These are phyloP conservation scores for Neofusicoccum laricinum DNA, from an alignment of 2,329 filamentous ascomycete genomes.

Conservation along the genomic window DNA sequence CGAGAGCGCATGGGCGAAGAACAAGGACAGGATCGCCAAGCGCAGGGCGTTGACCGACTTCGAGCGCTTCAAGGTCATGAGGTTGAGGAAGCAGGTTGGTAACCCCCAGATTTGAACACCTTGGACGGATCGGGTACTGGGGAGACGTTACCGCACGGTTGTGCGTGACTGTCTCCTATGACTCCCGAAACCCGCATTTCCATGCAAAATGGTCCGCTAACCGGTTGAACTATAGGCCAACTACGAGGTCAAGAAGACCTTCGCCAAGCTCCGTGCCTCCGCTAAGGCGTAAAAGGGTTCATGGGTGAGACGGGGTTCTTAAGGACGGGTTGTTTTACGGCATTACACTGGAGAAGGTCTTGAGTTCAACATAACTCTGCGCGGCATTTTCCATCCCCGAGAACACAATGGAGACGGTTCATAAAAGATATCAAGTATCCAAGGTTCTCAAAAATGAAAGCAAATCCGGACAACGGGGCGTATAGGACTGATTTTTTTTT, in stretches of 20 bases:
- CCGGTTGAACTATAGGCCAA: slow-evolving; percentile 54
- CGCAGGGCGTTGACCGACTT: slow-evolving; percentile 95
- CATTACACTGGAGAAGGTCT: slow-evolving; percentile 28
- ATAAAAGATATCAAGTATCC: slow-evolving; percentile 17
- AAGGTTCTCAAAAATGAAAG: slow-evolving; percentile 18
- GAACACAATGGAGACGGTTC: slow-evolving; percentile 16
- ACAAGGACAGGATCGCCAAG: slow-evolving; percentile 78
- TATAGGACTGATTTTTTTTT: slow-evolving; percentile 13
- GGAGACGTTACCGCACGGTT: neutral
- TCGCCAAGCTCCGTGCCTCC: slow-evolving; percentile 70
- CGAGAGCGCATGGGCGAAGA: slow-evolving; percentile 91
- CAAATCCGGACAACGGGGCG: slow-evolving; percentile 16
- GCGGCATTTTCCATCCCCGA: slow-evolving; percentile 15
- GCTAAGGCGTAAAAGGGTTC: slow-evolving; percentile 34
- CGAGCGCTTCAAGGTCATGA: slow-evolving; percentile 99
- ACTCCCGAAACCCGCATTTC: no score
- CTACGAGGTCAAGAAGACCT: slow-evolving; percentile 95
- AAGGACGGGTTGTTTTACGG: slow-evolving; percentile 17
- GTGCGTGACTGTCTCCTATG: neutral
- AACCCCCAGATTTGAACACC: neutral
- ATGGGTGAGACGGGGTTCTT: slow-evolving; percentile 18
- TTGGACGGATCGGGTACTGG: neutral
- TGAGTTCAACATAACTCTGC: slow-evolving; percentile 26
- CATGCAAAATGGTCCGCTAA: neutral
- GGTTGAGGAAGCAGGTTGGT: slow-evolving; percentile 96